phyloP scores from a whole-genome alignment of 31 red algal genomes.

The Porphyra umbilicalis region DNA sequence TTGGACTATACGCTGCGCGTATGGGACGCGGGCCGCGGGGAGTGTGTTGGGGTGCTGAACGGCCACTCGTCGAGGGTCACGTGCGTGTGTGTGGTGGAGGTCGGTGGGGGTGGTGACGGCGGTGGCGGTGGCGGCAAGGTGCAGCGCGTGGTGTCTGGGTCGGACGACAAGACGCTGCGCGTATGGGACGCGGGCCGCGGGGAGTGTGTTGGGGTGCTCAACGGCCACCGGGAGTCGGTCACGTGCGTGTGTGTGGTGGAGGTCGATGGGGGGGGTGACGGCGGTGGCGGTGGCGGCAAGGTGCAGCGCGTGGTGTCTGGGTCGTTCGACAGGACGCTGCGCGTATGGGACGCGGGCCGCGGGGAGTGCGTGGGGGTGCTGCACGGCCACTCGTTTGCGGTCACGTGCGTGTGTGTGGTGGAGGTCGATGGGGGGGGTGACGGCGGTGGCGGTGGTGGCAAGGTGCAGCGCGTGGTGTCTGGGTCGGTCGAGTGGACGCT shows the following conservation, averaged over 20 bases:
- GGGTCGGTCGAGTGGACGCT: neutral
- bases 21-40: neutral
- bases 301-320: neutral
- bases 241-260: neutral
- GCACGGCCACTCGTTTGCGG: neutral
- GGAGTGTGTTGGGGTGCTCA: neutral
- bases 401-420: neutral
- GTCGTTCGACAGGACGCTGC: neutral
- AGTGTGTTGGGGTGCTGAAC: neutral
- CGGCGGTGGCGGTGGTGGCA: neutral
- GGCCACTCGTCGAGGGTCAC: too few species aligned
- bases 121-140: neutral
- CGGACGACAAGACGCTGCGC: neutral
- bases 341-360: neutral
- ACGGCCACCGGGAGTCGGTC: neutral
- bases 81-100: neutral
- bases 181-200: neutral
- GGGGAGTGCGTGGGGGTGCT: neutral
- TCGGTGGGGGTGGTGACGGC: neutral
- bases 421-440: neutral
- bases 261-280: too few species aligned
- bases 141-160: neutral
- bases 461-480: neutral
- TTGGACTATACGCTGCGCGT: neutral
- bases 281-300: too few species aligned